phyloP scores from a whole-genome alignment of 495 filamentous ascomycete species.

The Penicillium parvum region DNA sequence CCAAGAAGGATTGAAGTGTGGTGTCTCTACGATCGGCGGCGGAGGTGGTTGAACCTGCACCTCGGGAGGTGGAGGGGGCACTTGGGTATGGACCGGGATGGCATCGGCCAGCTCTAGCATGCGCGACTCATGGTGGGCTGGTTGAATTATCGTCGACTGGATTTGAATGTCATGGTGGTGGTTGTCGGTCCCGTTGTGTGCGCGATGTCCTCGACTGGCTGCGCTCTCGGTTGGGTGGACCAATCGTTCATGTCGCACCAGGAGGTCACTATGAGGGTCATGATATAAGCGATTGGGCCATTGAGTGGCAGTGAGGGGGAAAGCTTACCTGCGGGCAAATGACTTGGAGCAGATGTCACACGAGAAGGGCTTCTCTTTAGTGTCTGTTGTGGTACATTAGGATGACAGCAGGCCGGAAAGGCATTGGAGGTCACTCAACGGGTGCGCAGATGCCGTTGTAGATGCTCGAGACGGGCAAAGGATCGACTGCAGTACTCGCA shows the following conservation, averaged over 20 bases:
- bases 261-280: conserved; percentile 51
- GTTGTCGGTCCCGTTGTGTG: conserved; percentile 21
- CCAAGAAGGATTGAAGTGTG: conserved; percentile 49
- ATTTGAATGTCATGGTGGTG: conserved; percentile 34
- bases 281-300: conserved; percentile 24
- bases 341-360: conserved; percentile 50
- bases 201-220: conserved; percentile 41
- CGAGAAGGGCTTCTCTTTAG: conserved; percentile 52
- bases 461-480: conserved; percentile 50
- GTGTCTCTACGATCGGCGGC: conserved; percentile 41
- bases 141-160: conserved; percentile 36
- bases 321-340: conserved; percentile 49
- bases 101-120: conserved; percentile 47
- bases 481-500: conserved; percentile 49
- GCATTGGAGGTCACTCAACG: conserved; percentile 44
- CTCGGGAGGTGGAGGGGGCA: conserved; percentile 34
- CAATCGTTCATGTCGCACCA: conserved; percentile 69
- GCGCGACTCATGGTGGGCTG: conserved; percentile 42
- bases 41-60: conserved; percentile 38
- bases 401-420: conserved; percentile 4
- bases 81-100: conserved; percentile 39
- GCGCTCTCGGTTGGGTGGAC: conserved; percentile 61
- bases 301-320: conserved; percentile 1
- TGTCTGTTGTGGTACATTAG: conserved; percentile 40
- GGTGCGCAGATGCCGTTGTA: conserved; percentile 52